These are phyloP conservation scores for Dipteronia sinensis DNA, from an alignment of 345 rosid genomes.

Conservation along the genomic window DNA sequence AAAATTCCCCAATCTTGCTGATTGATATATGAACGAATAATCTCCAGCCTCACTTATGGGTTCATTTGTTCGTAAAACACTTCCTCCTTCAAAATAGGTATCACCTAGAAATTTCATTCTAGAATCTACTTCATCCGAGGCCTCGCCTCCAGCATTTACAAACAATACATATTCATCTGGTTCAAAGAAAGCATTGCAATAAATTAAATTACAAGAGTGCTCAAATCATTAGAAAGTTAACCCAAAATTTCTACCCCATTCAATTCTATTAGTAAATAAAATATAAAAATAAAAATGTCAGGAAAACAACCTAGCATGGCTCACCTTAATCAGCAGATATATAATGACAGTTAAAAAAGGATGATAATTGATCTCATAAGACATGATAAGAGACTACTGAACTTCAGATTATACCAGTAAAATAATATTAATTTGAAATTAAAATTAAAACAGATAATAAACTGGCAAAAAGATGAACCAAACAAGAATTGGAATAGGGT, in stretches of 20 bases:
- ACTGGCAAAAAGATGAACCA: not conserved
- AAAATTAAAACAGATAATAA: too few relatives aligned
- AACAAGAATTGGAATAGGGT: not conserved
- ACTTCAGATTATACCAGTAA: not conserved
- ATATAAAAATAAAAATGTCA: not conserved
- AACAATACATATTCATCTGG: conserved; percentile 70
- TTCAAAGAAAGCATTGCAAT: conserved; percentile 10
- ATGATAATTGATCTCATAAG: not conserved
- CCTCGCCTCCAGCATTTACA: conserved; percentile 78
- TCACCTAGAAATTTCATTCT: conserved; percentile 49
- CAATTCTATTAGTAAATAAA: too few relatives aligned
- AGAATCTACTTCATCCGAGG: conserved; percentile 44
- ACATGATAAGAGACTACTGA: not conserved
- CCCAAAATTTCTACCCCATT: not conserved
- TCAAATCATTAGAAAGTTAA: not conserved
- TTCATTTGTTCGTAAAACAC: conserved; percentile 71
- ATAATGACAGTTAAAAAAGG: too few relatives aligned
- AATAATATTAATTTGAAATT: too few relatives aligned
- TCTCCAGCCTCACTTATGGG: conserved; percentile 76
- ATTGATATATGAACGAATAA: conserved; percentile 66
- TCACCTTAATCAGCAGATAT: too few relatives aligned
- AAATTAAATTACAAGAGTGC: not conserved
- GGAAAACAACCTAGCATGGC: not conserved
- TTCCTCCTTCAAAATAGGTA: conserved; percentile 68
- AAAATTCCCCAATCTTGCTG: conserved; percentile 78